Percentiles rank a stretch among this genome's conserved stretches.
These are phyloP conservation scores for Dentiscutata heterogama DNA, from an alignment of 371 early-diverging fungal species.

Conservation along the genomic window DNA sequence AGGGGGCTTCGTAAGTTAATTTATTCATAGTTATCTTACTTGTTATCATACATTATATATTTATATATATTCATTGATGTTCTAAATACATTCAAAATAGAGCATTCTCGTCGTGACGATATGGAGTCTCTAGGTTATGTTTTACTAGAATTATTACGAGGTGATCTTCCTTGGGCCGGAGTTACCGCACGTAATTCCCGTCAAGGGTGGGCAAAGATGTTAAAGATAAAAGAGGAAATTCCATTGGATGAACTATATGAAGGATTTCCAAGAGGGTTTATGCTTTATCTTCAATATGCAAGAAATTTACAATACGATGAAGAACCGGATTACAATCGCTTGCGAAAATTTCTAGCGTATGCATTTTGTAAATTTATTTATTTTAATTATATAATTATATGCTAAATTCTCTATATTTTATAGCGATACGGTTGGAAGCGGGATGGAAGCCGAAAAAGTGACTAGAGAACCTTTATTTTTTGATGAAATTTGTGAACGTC, in stretches of 20 bases:
- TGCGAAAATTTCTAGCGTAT: constrained; percentile 56
- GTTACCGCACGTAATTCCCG: constrained; percentile 65
- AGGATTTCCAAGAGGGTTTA: constrained; percentile 64
- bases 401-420: not conserved
- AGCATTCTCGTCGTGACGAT: constrained; percentile 70
- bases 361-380: not conserved
- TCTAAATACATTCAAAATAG: constrained; percentile 42
- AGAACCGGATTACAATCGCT: constrained; percentile 89
- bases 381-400: not conserved
- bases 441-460: constrained; percentile 38
- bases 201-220: constrained; percentile 72
- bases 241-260: constrained; percentile 63
- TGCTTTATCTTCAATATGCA: constrained; percentile 77
- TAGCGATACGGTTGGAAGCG: constrained; percentile 24
- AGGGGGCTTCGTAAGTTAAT: constrained; percentile 56
- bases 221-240: constrained; percentile 63
- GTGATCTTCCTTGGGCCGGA: constrained; percentile 72
- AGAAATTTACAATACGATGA: constrained; percentile 89
- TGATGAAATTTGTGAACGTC: not conserved
- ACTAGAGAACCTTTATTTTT: not conserved
- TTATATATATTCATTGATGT: no score
- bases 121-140: constrained; percentile 71
- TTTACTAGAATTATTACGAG: constrained; percentile 65
- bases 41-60: no score
- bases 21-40: no score